Base-by-base conservation (phyloP, 306 rosid genomes). In the Quercus parvula region DNA sequence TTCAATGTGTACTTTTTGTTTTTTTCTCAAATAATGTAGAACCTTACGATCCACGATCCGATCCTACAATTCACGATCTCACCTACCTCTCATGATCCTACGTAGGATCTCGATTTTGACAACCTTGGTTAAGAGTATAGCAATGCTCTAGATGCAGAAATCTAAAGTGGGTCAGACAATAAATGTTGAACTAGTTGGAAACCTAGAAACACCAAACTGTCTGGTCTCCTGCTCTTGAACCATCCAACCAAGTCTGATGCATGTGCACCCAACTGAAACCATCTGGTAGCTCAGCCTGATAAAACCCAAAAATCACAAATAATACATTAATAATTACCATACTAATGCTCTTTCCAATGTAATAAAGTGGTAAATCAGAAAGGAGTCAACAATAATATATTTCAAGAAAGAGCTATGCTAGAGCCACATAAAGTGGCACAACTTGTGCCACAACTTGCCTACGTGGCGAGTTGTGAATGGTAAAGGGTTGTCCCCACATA, bases 161-260 rank as follows among this genome's bases (percentile, higher is more conserved):
- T 9, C 69, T 58, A 52, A 66, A 71, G 3, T 59, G 46, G 17
- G 41, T 20, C 1, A 1, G 27, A 67, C 15, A 46, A 46, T 33
- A n/a, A 70, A 57, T 54, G 27, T 15, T 51, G 80, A 83, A 58
- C 79, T 75, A 56, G 38, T 75, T 25, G 28, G 77, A 72, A 58
- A 63, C 73, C 84, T 87, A 92, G 62, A 87, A 77, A 49, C 89
- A 66, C 90, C 94, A 90, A 56, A 76, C 14, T 4, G 38, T 46
- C 5, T 84, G 74, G 10, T 82, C 52, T 85, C 81, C 82, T 83
- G 62, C 80, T 70, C 41, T 86, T 31, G 77, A 78, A 73, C 82
- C 88, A 69, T 84, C 94, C 84, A 84, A 81, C 95, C 94, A 86
- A 56, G 92, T 89, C 83, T 94, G 98, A 81, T 91, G 95, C 70